These are phyloP conservation scores for Penicillium alfredii DNA, from an alignment of 495 filamentous ascomycete genomes.

Conservation along the genomic window DNA sequence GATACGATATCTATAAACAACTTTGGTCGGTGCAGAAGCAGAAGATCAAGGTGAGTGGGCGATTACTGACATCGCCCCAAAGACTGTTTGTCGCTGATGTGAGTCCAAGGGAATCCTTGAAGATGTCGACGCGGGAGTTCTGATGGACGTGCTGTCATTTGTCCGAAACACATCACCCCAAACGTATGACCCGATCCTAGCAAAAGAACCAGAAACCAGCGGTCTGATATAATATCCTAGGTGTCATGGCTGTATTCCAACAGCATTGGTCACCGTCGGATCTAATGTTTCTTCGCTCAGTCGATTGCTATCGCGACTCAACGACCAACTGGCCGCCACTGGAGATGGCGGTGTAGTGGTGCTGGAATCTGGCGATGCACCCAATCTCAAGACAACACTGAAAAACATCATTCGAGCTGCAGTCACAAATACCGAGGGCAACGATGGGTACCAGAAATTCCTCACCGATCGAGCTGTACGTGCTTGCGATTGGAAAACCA, in stretches of 20 bases:
- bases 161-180: constrained; percentile 46
- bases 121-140: constrained; percentile 48
- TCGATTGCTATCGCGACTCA: constrained; percentile 59
- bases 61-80: background rate
- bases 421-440: constrained; percentile 49
- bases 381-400: constrained; percentile 75
- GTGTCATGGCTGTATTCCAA: constrained; percentile 56
- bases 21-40: constrained; percentile 63
- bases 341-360: constrained; percentile 54
- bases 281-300: constrained; percentile 79
- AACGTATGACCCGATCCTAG: constrained; percentile 24
- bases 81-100: constrained; percentile 11
- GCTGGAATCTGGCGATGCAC: constrained; percentile 68
- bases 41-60: constrained; percentile 57
- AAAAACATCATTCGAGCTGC: constrained; percentile 77
- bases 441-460: constrained; percentile 39
- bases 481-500: constrained; percentile 3
- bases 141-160: constrained; percentile 64
- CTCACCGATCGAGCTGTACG: constrained; percentile 50
- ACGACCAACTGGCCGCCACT: constrained; percentile 47
- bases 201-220: background rate
- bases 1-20: constrained; percentile 57
- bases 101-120: constrained; percentile 27
- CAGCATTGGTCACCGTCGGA: constrained; percentile 75
- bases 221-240: constrained; percentile 22